These are phyloP conservation scores for Neoarthrinium moseri DNA, from an alignment of 2,329 filamentous ascomycete species.

Conservation along the genomic window DNA sequence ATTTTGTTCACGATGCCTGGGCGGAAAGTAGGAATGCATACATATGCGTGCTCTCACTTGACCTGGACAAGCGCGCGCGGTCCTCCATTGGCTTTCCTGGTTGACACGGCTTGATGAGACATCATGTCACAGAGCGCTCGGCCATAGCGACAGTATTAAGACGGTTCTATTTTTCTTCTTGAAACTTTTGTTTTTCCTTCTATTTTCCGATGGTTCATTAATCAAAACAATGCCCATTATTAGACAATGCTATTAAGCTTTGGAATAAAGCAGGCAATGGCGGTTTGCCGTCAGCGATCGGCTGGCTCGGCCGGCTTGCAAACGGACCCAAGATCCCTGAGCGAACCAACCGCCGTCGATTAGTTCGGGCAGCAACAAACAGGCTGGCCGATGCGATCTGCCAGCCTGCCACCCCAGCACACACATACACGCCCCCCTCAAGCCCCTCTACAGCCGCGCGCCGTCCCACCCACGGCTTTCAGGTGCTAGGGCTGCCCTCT, in stretches of 20 bases:
- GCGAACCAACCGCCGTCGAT: conserved; percentile 21
- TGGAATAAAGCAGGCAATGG: conserved; percentile 14
- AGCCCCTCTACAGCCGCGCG: too few species aligned
- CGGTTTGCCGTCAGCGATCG: conserved; percentile 21
- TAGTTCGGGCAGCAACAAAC: conserved; percentile 38
- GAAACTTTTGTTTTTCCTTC: conserved; percentile 9
- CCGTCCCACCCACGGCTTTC: too few species aligned
- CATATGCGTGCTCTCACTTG: conserved; percentile 30
- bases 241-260: conserved; percentile 1
- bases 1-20: conserved; percentile 17
- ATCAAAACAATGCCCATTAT: conserved; percentile 2
- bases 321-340: conserved; percentile 21
- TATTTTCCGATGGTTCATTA: conserved; percentile 6
- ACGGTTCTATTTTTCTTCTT: conserved; percentile 5
- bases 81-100: neutral
- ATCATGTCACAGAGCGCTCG: conserved; percentile 8
- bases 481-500: too few species aligned
- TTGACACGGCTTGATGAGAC: neutral
- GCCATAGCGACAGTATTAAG: conserved; percentile 11
- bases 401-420: neutral
- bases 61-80: conserved; percentile 32
- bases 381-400: conserved; percentile 28
- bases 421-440: neutral
- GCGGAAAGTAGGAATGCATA: conserved; percentile 19
- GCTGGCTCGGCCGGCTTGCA: conserved; percentile 9